Percentiles rank a stretch among this genome's conserved stretches.
Conservation (phyloP, 1,284 basidiomycete genomes). For the Ceratobasidium papillatum region DNA sequence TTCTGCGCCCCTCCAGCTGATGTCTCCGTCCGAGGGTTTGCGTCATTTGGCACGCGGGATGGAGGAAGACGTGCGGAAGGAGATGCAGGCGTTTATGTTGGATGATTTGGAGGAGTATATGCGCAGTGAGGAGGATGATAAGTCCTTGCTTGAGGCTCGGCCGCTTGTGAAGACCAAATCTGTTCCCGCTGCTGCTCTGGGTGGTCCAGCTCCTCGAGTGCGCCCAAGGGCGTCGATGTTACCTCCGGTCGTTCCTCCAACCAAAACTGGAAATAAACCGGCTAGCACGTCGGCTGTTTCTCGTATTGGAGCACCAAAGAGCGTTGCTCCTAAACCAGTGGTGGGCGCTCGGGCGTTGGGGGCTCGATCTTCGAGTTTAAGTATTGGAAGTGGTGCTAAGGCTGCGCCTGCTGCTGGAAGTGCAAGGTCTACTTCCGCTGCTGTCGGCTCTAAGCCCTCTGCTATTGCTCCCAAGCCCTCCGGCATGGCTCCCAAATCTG, state of each 20-base stretch:
- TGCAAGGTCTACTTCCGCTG: neutral
- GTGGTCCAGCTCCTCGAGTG: neutral
- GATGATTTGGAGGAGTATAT: conserved; percentile 18
- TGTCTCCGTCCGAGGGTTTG: neutral
- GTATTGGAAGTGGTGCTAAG: neutral
- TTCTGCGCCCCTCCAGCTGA: neutral
- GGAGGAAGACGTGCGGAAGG: conserved; percentile 18
- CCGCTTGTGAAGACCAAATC: conserved; percentile 5
- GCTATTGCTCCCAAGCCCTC: neutral
- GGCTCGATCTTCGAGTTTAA: conserved; percentile 4
- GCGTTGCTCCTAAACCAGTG: neutral
- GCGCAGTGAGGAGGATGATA: conserved; percentile 10
- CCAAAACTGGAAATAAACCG: neutral
- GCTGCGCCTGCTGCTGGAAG: neutral
- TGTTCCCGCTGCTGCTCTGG: neutral
- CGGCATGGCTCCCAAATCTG: neutral
- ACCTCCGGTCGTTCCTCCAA: neutral
- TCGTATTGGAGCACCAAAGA: neutral
- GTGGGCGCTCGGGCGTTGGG: neutral
- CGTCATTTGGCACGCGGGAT: conserved; percentile 13
- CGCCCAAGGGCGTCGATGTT: conserved; percentile 4
- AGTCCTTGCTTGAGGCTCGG: neutral
- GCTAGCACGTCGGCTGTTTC: neutral
- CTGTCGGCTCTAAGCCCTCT: neutral
- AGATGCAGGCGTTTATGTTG: conserved; percentile 26